phyloP scores from a whole-genome alignment of 495 filamentous ascomycete genomes.

The Haplographium delicatum region DNA sequence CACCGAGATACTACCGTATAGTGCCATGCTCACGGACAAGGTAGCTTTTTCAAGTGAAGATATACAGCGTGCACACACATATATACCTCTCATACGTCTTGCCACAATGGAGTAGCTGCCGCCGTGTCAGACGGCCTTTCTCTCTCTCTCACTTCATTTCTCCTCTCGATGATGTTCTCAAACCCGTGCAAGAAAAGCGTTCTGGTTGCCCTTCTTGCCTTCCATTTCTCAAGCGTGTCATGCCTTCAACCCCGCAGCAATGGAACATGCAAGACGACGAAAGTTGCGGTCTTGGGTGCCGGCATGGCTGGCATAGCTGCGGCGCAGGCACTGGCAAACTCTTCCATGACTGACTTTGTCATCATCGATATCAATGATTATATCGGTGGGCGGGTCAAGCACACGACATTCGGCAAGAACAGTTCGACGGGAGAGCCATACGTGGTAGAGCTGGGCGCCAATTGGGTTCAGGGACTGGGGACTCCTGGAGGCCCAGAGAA shows the following conservation, averaged over 20 bases:
- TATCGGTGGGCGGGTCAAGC: constrained; percentile 55
- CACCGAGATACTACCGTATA: too few relatives aligned
- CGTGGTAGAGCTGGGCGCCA: constrained; percentile 61
- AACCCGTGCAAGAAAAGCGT: too few relatives aligned
- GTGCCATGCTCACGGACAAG: too few relatives aligned
- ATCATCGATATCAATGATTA: constrained; percentile 63
- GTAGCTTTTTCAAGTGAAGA: too few relatives aligned
- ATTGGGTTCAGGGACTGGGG: constrained; percentile 70
- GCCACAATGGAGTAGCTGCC: too few relatives aligned
- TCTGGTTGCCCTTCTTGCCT: neutral
- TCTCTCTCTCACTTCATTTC: too few relatives aligned
- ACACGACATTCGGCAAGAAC: constrained; percentile 53
- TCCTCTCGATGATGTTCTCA: too few relatives aligned
- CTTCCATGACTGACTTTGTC: constrained; percentile 59
- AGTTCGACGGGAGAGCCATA: constrained; percentile 45
- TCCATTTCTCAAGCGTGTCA: neutral
- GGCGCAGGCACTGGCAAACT: constrained; percentile 61
- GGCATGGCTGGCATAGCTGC: constrained; percentile 67
- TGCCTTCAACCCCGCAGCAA: neutral
- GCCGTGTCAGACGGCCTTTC: too few relatives aligned
- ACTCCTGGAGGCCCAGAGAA: constrained; percentile 54
- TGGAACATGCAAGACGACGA: constrained; percentile 26
- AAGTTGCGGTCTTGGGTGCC: constrained; percentile 47
- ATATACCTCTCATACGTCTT: too few relatives aligned
- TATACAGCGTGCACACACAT: too few relatives aligned